phyloP scores from a whole-genome alignment of 257 asterid genomes.

The Agastache rugosa region DNA sequence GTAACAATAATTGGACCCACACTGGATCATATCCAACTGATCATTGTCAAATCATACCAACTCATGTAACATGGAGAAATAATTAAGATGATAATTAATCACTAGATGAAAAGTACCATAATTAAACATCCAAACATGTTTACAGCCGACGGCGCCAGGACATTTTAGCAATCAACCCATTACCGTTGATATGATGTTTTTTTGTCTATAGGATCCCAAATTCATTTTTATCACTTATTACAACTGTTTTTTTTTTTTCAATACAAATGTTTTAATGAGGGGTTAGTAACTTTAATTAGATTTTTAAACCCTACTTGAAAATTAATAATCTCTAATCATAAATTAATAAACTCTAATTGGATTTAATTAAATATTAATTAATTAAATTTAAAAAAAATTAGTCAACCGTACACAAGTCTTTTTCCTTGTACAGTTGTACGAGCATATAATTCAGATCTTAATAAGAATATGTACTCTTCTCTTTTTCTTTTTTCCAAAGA shows the following conservation, averaged over 20 bases:
- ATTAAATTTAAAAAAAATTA: no score
- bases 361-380: no score
- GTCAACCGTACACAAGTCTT: no score
- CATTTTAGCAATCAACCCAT: slow-evolving; percentile 1
- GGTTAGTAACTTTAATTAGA: background rate
- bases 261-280: background rate
- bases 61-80: slow-evolving; percentile 12
- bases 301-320: no score
- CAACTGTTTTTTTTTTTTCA: background rate
- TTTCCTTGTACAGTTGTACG: no score
- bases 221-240: background rate
- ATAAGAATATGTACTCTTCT: background rate
- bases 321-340: no score
- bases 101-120: background rate
- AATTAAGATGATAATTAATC: background rate
- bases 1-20: slow-evolving; percentile 36
- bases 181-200: background rate
- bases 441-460: background rate
- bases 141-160: slow-evolving; percentile 20
- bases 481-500: background rate
- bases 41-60: slow-evolving; percentile 32
- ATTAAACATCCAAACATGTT: slow-evolving; percentile 4
- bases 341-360: no score
- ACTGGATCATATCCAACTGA: slow-evolving; percentile 27
- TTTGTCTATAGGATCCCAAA: background rate